These are phyloP conservation scores for Botrytis pseudocinerea DNA, from an alignment of 2,329 filamentous ascomycete species.

Conservation along the genomic window DNA sequence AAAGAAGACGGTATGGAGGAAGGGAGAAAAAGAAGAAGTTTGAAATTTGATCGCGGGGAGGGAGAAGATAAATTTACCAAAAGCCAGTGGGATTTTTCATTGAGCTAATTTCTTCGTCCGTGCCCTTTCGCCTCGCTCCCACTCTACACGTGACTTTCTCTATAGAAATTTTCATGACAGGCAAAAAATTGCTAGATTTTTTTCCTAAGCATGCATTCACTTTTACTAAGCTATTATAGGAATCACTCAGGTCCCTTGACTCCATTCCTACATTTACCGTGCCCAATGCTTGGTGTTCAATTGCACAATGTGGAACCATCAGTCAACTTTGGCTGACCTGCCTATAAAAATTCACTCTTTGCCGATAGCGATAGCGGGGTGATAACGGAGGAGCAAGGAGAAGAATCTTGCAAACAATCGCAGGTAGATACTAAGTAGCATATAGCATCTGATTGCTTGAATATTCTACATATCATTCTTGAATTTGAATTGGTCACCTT, in stretches of 20 bases:
- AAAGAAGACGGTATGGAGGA: constrained; percentile 24
- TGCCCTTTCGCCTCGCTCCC: constrained; percentile 17
- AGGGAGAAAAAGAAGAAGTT: constrained; percentile 19
- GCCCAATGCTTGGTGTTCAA: not conserved
- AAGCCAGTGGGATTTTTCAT: constrained; percentile 19
- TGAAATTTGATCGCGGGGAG: constrained; percentile 26
- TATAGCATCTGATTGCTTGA: not conserved
- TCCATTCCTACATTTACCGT: not conserved
- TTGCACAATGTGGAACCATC: constrained; percentile 3
- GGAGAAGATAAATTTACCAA: constrained; percentile 17
- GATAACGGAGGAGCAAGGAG: not conserved
- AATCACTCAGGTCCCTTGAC: not conserved
- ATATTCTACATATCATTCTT: not conserved
- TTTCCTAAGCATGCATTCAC: not conserved
- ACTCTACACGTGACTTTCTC: not conserved
- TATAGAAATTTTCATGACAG: not conserved
- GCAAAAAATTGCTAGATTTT: constrained; percentile 4
- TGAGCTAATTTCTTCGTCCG: constrained; percentile 16
- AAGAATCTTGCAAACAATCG: not conserved
- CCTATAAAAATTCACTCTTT: not conserved
- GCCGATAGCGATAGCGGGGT: constrained; percentile 15
- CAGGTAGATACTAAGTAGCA: not conserved
- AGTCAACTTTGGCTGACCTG: not conserved
- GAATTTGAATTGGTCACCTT: not conserved
- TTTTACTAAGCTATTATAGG: not conserved